phyloP scores from a whole-genome alignment of 2,329 filamentous ascomycete species.

The Alternaria triticina region DNA sequence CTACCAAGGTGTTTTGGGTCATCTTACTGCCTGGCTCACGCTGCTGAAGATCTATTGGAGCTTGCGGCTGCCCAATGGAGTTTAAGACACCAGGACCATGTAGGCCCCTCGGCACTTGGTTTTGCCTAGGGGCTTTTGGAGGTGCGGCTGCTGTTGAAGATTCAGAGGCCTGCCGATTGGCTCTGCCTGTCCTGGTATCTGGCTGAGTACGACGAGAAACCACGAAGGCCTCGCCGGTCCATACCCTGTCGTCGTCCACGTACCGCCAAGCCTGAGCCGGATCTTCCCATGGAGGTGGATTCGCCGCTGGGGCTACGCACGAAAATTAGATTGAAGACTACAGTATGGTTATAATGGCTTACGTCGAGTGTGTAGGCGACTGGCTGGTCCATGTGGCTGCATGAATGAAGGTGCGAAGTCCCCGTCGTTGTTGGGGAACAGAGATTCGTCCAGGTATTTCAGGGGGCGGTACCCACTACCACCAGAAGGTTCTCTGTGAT shows the following conservation, averaged over 20 bases:
- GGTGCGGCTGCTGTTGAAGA: neutral
- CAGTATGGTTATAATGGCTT: neutral
- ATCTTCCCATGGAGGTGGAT: neutral
- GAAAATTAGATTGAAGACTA: neutral
- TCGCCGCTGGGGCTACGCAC: neutral
- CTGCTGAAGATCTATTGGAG: neutral
- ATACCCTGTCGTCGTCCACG: neutral
- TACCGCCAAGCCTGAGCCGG: neutral
- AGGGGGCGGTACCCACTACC: neutral
- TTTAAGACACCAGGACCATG: neutral
- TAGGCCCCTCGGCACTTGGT: neutral
- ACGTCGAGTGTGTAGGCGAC: neutral
- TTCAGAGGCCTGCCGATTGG: neutral
- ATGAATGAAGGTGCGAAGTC: constrained; percentile 6
- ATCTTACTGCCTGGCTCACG: neutral
- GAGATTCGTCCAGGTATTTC: neutral
- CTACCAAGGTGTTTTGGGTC: neutral
- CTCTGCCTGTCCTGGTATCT: neutral
- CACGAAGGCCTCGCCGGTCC: neutral
- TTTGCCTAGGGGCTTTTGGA: neutral
- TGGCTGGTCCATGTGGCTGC: neutral
- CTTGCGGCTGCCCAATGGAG: neutral
- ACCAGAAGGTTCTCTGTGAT: neutral
- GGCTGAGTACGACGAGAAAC: neutral
- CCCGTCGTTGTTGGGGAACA: constrained; percentile 3